A percentile compares a stretch with the other conserved stretches of the same genome.
Evolutionary conservation across 352 stramenopile species (phyloP).

Genomic region (Ophiocytium majus): DNA sequence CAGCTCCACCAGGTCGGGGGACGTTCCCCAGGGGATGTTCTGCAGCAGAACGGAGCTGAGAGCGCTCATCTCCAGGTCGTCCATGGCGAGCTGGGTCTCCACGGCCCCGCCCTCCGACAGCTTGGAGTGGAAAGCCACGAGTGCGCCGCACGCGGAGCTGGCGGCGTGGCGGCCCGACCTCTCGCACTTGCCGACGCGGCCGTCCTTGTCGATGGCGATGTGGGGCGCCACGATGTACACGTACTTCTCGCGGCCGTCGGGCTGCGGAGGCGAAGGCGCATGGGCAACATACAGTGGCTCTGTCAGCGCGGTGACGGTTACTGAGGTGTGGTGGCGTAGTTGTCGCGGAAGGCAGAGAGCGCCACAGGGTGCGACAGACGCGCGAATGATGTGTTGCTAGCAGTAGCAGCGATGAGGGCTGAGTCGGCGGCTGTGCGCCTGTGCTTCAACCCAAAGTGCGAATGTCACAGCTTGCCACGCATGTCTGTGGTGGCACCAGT

Average conservation of each 20-base stretch:
- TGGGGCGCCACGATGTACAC: constrained; percentile 39
- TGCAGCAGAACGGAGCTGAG: not conserved
- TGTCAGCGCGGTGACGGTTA: too few species aligned
- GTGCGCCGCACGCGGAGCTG: constrained; percentile 29
- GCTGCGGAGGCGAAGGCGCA: not conserved
- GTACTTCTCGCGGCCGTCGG: constrained; percentile 21
- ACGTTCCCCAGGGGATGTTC: constrained; percentile 7
- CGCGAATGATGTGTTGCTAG: too few species aligned
- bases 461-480: too few species aligned
- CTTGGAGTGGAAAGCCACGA: constrained; percentile 24
- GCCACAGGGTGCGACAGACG: too few species aligned
- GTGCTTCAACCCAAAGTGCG: too few species aligned
- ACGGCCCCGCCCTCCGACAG: constrained; percentile 26
- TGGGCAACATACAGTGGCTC: too few species aligned
- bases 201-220: constrained; percentile 29
- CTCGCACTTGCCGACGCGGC: constrained; percentile 17
- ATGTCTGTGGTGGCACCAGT: too few species aligned
- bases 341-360: too few species aligned
- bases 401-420: too few species aligned
- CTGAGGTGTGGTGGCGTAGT: too few species aligned
- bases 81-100: constrained; percentile 23
- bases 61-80: constrained; percentile 34
- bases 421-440: too few species aligned
- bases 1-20: constrained; percentile 32
- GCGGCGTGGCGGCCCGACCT: constrained; percentile 1